These are phyloP conservation scores for Annulohypoxylon nitens DNA, from an alignment of 495 filamentous ascomycete species.

Conservation along the genomic window DNA sequence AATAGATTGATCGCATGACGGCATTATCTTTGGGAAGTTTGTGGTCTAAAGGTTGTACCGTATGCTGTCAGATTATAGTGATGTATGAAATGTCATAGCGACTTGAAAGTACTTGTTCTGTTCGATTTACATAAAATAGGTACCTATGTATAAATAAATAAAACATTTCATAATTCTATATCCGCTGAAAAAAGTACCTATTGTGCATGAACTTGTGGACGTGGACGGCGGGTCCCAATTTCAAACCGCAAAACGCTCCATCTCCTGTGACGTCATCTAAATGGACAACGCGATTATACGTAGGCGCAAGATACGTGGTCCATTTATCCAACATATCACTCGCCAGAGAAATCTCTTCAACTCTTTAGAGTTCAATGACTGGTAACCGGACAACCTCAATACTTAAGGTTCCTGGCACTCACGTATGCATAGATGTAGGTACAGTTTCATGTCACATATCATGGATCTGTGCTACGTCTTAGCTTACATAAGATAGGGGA, in stretches of 20 bases:
- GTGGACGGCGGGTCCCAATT: conserved; percentile 5
- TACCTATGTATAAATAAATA: neutral
- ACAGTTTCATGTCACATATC: neutral
- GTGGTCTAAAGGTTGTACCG: neutral
- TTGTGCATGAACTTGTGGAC: conserved; percentile 9
- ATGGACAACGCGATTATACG: conserved; percentile 7
- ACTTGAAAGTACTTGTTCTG: neutral
- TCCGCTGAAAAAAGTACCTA: neutral
- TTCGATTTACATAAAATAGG: neutral
- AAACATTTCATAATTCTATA: neutral
- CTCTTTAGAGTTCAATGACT: conserved; percentile 1
- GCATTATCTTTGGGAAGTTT: neutral
- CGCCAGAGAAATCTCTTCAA: neutral
- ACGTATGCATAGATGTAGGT: neutral
- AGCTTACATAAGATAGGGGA: conserved; percentile 4
- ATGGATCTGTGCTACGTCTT: neutral
- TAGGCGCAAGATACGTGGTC: conserved; percentile 5
- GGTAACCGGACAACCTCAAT: neutral
- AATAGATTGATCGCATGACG: conserved; percentile 7
- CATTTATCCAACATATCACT: neutral
- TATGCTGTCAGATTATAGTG: neutral
- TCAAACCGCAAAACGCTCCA: neutral
- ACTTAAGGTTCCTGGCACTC: neutral
- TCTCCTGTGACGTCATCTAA: conserved; percentile 18
- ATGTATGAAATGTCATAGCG: neutral